Percentiles rank a stretch among this genome's conserved stretches.
Evolutionary conservation across 495 filamentous ascomycete genomes (phyloP).

Genomic region (Trichoderma reesei): DNA sequence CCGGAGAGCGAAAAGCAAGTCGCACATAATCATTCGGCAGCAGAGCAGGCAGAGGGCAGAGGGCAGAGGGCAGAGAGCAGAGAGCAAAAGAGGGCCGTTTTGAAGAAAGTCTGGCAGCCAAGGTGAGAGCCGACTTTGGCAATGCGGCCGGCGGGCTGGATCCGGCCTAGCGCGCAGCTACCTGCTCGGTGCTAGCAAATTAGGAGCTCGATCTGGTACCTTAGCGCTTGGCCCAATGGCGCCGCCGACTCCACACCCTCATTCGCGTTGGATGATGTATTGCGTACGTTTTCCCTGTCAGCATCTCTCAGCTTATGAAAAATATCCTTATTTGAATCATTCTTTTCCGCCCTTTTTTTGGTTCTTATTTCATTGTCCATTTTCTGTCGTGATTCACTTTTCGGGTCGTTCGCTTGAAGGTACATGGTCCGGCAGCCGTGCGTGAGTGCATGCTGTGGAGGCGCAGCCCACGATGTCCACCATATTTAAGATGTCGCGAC

Average conservation of each 20-base stretch:
- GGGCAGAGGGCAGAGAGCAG: too few relatives aligned
- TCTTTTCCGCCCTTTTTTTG: background rate
- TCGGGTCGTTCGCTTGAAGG: background rate
- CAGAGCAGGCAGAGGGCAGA: too few relatives aligned
- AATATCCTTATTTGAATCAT: background rate
- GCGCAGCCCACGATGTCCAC: background rate
- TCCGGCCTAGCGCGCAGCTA: background rate
- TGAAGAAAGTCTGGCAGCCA: background rate
- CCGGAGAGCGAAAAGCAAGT: too few relatives aligned
- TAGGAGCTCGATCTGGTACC: background rate
- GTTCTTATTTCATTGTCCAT: too few relatives aligned
- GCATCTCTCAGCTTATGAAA: background rate
- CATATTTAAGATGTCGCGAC: slow-evolving; percentile 1
- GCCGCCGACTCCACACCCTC: background rate
- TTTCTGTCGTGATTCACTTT: background rate
- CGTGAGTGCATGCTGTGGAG: background rate
- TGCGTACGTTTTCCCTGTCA: background rate
- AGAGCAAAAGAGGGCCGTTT: too few relatives aligned
- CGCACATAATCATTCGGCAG: too few relatives aligned
- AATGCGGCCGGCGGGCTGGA: background rate
- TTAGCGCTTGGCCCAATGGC: background rate
- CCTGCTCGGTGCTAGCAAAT: background rate
- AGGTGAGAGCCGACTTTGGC: background rate
- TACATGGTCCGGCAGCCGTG: background rate
- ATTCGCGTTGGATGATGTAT: background rate